A percentile compares a stretch with the other conserved stretches of the same genome.
Conservation (phyloP, 1,284 basidiomycete species). For the Rhodotorula sp. region DNA sequence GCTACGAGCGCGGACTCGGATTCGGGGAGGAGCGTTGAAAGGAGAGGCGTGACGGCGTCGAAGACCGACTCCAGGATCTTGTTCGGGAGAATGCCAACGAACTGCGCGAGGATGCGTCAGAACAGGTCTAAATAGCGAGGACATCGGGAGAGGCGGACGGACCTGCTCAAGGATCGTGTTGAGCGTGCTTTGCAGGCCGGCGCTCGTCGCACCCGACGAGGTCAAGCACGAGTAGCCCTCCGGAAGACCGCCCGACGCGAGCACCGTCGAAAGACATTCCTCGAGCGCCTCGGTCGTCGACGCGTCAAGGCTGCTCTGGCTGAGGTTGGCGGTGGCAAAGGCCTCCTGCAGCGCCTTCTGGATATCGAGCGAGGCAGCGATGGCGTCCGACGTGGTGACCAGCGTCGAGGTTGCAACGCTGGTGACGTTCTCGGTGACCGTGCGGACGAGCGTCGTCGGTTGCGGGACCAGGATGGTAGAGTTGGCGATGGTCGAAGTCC, state of each 20-base stretch:
- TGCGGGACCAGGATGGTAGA: conserved; percentile 28
- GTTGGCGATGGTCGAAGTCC: conserved; percentile 32
- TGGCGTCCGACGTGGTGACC: conserved; percentile 15
- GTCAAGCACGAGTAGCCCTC: conserved; percentile 44
- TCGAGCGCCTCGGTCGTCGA: conserved; percentile 36
- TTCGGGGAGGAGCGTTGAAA: conserved; percentile 39
- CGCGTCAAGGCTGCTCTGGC: conserved; percentile 28
- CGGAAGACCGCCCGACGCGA: conserved; percentile 41
- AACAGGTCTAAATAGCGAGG: not conserved
- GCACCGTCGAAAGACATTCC: conserved; percentile 37
- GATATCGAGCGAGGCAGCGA: conserved; percentile 41
- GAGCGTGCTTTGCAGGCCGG: conserved; percentile 37
- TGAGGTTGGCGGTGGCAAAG: conserved; percentile 41
- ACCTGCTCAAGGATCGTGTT: conserved; percentile 45
- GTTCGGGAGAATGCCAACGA: conserved; percentile 45
- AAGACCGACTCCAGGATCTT: conserved; percentile 40
- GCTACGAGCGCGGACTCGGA: conserved; percentile 35
- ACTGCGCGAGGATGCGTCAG: conserved; percentile 14
- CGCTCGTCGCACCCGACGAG: conserved; percentile 28
- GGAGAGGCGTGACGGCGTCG: conserved; percentile 42
- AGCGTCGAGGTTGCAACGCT: conserved; percentile 21
- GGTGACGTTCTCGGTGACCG: conserved; percentile 19
- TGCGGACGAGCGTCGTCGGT: conserved; percentile 25
- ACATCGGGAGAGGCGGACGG: not conserved
- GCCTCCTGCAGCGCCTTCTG: conserved; percentile 42